phyloP scores from a whole-genome alignment of 768 basidiomycete genomes.

The Phylloporus sp. region DNA sequence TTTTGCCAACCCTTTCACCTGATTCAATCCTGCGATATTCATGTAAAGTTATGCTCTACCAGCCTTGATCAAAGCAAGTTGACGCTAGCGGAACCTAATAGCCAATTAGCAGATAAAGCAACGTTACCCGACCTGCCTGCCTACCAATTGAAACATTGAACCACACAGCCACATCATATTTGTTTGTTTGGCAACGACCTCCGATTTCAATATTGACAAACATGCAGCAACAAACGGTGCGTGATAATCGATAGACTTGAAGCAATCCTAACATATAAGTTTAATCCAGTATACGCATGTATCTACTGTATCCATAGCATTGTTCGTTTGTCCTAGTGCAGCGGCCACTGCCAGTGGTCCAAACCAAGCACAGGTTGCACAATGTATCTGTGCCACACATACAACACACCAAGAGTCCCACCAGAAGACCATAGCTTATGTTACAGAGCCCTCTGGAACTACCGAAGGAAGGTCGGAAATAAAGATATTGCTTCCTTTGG shows the following conservation, averaged over 20 bases:
- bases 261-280: background rate
- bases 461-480: slow-evolving; percentile 25
- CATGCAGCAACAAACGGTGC: background rate
- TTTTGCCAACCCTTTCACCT: too few relatives aligned
- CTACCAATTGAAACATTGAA: background rate
- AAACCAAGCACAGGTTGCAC: background rate
- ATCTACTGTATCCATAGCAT: slow-evolving; percentile 20
- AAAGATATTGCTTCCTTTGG: slow-evolving; percentile 48
- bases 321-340: slow-evolving; percentile 3
- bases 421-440: slow-evolving; percentile 6
- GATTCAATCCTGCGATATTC: too few relatives aligned
- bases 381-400: background rate
- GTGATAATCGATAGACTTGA: background rate
- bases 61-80: too few relatives aligned
- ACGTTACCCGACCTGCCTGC: too few relatives aligned
- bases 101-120: too few relatives aligned
- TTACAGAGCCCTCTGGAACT: slow-evolving; percentile 7
- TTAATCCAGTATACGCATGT: background rate
- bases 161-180: background rate
- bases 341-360: background rate
- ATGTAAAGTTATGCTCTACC: too few relatives aligned
- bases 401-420: slow-evolving; percentile 2
- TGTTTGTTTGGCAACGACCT: slow-evolving; percentile 11
- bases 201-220: slow-evolving; percentile 14
- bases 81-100: too few relatives aligned